Percentiles rank a stretch among this genome's conserved stretches.
Conservation (phyloP, 1,139 yeast genomes). For the Scheffersomyces lignicola region DNA sequence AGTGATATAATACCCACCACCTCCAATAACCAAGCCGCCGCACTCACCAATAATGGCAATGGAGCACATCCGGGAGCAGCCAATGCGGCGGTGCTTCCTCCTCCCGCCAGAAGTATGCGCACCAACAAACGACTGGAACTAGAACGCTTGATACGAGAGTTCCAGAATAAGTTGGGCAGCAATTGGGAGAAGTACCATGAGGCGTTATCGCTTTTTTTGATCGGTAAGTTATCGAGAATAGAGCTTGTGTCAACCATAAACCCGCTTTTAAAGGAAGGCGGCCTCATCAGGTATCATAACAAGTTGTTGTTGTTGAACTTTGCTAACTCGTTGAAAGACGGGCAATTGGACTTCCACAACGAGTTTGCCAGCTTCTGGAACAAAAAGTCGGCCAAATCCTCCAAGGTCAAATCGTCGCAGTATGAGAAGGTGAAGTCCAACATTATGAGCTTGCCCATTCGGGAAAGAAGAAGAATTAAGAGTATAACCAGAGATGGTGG, state of each 20-base stretch:
- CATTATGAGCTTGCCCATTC: conserved; percentile 80
- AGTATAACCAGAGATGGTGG: conserved; percentile 81
- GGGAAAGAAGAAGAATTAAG: conserved; percentile 84
- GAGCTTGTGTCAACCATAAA: conserved; percentile 64
- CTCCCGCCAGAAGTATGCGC: conserved; percentile 9
- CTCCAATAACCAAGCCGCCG: background rate
- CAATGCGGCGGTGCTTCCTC: conserved; percentile 1
- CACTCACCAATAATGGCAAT: conserved; percentile 2
- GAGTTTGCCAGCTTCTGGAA: conserved; percentile 63
- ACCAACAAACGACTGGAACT: conserved; percentile 60
- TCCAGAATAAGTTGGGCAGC: conserved; percentile 69
- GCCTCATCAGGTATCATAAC: conserved; percentile 64
- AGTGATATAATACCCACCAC: background rate
- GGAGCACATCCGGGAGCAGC: conserved; percentile 7
- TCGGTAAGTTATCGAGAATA: conserved; percentile 74
- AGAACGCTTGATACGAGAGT: conserved; percentile 68
- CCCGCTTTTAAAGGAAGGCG: conserved; percentile 54
- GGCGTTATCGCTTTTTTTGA: conserved; percentile 68
- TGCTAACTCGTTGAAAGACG: conserved; percentile 81
- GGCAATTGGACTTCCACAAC: conserved; percentile 41
- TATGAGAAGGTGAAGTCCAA: conserved; percentile 82
- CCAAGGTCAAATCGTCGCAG: conserved; percentile 56
- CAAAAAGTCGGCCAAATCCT: conserved; percentile 42
- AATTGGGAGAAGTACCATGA: conserved; percentile 89
- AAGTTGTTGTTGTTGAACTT: conserved; percentile 76